Evolutionary conservation across 2,329 filamentous ascomycete genomes (phyloP).

Genomic region (Diaporthe amygdali): DNA sequence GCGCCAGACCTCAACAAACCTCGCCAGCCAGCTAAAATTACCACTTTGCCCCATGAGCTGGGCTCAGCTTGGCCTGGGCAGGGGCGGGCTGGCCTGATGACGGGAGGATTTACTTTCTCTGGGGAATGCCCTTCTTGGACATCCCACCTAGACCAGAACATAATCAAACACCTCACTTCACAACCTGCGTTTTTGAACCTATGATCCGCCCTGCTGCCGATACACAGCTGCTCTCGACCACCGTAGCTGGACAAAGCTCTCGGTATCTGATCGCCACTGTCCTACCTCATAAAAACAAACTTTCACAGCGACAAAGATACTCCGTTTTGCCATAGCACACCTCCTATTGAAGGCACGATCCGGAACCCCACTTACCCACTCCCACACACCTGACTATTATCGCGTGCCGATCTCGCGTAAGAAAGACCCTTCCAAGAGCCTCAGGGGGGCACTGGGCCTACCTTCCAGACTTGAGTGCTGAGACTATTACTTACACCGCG

Average conservation of each 20-base stretch:
- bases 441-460: background rate
- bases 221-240: background rate
- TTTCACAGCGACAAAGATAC: background rate
- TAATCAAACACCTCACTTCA: background rate
- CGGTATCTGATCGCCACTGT: background rate
- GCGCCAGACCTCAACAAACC: background rate
- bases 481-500: background rate
- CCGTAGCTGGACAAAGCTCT: background rate
- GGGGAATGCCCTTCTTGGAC: background rate
- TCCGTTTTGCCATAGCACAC: background rate
- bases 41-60: background rate
- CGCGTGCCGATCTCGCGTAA: constrained; percentile 20
- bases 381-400: constrained; percentile 16
- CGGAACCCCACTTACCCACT: constrained; percentile 21
- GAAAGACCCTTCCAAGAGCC: constrained; percentile 19
- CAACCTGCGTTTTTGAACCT: background rate
- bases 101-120: background rate
- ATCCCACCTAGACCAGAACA: background rate
- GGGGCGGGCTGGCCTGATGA: constrained; percentile 13
- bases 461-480: background rate
- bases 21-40: background rate
- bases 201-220: background rate
- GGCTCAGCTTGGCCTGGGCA: background rate
- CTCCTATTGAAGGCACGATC: constrained; percentile 21
- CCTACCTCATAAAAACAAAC: background rate